A percentile compares a stretch with the other conserved stretches of the same genome.
Conservation (phyloP, 768 basidiomycete species). For the Mycena belliarum region DNA sequence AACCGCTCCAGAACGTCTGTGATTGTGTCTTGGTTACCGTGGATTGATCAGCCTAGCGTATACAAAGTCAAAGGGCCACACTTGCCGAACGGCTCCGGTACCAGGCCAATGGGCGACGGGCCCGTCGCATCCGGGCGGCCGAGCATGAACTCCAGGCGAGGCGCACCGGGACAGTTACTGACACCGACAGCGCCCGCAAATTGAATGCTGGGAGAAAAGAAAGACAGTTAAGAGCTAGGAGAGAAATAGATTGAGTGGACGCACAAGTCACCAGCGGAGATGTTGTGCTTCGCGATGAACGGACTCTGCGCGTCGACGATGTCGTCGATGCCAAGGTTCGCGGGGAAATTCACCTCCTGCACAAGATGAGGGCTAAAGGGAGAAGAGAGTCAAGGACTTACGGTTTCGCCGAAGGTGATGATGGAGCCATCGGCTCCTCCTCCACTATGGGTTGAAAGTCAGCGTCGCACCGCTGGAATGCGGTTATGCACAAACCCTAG, state of each 20-base stretch:
- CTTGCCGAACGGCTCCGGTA: conserved; percentile 11
- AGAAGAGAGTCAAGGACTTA: not conserved
- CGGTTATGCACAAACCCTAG: not conserved
- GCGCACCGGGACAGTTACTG: conserved; percentile 37
- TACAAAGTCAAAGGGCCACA: not conserved
- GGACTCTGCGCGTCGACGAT: conserved; percentile 38
- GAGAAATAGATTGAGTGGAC: conserved; percentile 2
- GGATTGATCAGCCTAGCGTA: not conserved
- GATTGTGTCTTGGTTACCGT: conserved; percentile 28
- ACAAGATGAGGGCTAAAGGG: not conserved
- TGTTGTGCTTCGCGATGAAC: conserved; percentile 36
- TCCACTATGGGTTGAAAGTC: conserved; percentile 26
- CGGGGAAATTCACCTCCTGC: conserved; percentile 40
- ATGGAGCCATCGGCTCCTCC: conserved; percentile 54
- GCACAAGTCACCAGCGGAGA: conserved; percentile 49
- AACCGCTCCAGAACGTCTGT: conserved; percentile 35
- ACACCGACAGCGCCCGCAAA: conserved; percentile 34
- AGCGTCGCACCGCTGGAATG: not conserved
- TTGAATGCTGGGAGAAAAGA: conserved; percentile 23
- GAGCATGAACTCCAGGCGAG: conserved; percentile 27
- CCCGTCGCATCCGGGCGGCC: conserved; percentile 19
- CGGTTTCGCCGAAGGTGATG: conserved; percentile 41
- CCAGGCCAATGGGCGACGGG: conserved; percentile 7
- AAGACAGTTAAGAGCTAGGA: not conserved
- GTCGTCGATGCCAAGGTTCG: conserved; percentile 46